Percentiles rank a stretch among this genome's conserved stretches.
These are phyloP conservation scores for Litchi chinensis DNA, from an alignment of 345 rosid genomes.

Conservation along the genomic window DNA sequence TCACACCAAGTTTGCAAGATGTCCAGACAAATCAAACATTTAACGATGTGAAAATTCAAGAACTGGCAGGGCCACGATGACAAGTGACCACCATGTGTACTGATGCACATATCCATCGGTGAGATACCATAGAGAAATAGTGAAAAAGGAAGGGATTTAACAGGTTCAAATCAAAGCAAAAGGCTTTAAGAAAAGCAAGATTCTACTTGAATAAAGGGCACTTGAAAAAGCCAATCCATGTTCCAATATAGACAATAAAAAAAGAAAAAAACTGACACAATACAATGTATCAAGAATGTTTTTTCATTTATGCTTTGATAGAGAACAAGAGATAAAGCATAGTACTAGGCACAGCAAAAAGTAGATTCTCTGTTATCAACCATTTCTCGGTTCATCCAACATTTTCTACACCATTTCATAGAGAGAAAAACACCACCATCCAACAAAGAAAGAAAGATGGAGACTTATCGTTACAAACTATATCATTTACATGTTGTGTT, in stretches of 20 bases:
- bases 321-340: not conserved
- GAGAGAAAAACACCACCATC: not conserved
- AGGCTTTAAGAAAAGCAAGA: not conserved
- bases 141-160: too few species aligned
- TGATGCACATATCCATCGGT: conserved; percentile 1
- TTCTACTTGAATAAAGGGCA: not conserved
- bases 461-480: conserved; percentile 27
- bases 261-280: too few species aligned
- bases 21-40: too few species aligned
- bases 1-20: too few species aligned
- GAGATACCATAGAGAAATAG: not conserved
- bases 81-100: conserved; percentile 18
- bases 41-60: too few species aligned
- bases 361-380: conserved; percentile 23
- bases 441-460: conserved; percentile 31
- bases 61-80: not conserved
- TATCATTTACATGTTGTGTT: conserved; percentile 18
- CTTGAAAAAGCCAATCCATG: conserved; percentile 7
- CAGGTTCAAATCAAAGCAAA: too few species aligned
- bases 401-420: conserved; percentile 13
- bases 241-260: not conserved
- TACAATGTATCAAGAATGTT: not conserved
- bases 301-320: conserved; percentile 1
- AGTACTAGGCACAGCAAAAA: not conserved
- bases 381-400: not conserved